Percentiles rank a stretch among this genome's conserved stretches.
Evolutionary conservation across 192 early-diverging fungal species (phyloP).

Genomic region (Haplosporangium gracile): DNA sequence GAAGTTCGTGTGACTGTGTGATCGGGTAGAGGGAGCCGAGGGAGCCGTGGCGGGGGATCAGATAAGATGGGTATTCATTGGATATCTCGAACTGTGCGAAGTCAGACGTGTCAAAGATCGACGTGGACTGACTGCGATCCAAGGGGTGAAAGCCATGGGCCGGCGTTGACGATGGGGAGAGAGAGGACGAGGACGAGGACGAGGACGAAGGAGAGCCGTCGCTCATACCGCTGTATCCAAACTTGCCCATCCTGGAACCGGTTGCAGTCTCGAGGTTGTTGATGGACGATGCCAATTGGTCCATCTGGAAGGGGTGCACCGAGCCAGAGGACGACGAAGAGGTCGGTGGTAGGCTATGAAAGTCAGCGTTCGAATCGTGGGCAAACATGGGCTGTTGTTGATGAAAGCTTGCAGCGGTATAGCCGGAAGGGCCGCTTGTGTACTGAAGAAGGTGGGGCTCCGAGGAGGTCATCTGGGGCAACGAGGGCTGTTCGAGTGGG

Average conservation of each 20-base stretch:
- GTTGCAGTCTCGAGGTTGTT: slow-evolving; percentile 31
- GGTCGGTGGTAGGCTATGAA: not conserved
- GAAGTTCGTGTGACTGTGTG: slow-evolving; percentile 30
- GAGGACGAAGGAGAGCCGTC: not conserved
- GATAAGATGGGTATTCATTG: slow-evolving; percentile 17
- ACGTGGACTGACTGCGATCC: slow-evolving; percentile 26
- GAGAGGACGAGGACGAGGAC: not conserved
- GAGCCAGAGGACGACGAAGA: not conserved
- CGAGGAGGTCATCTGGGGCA: slow-evolving; percentile 6
- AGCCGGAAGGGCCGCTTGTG: not conserved
- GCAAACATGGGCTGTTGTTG: not conserved
- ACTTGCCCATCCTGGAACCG: not conserved
- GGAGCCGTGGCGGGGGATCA: slow-evolving; percentile 32
- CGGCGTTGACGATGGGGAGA: slow-evolving; percentile 1
- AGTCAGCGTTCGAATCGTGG: not conserved
- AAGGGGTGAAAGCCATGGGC: not conserved
- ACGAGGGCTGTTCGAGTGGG: slow-evolving; percentile 12
- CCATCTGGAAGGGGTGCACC: slow-evolving; percentile 45
- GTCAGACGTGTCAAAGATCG: slow-evolving; percentile 14
- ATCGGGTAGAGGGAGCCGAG: slow-evolving; percentile 43
- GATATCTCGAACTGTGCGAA: slow-evolving; percentile 19
- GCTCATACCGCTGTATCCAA: not conserved
- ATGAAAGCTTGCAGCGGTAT: not conserved
- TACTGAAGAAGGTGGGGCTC: not conserved
- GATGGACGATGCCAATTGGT: slow-evolving; percentile 35